Conservation (phyloP, 345 rosid species). For the Erysimum cheiranthoides region DNA sequence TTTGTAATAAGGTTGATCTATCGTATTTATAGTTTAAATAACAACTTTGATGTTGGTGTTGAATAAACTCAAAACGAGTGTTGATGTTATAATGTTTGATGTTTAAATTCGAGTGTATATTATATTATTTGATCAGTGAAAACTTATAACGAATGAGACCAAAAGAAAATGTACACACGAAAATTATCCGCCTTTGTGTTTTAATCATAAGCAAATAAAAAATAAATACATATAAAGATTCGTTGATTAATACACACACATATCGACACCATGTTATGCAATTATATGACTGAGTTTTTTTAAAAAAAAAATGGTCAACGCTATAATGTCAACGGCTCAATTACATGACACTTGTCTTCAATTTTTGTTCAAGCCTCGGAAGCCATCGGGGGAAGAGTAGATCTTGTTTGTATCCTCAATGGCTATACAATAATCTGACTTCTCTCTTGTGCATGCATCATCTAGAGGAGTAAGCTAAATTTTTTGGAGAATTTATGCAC, state of each 20-base stretch:
- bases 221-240: not conserved
- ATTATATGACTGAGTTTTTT: not conserved
- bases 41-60: conserved; percentile 10
- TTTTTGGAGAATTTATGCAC: not conserved
- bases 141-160: not conserved
- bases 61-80: conserved; percentile 32
- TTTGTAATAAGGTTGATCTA: conserved; percentile 20
- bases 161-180: not conserved
- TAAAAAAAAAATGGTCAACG: not conserved
- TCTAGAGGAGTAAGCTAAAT: not conserved
- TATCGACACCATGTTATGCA: not conserved
- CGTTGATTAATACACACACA: not conserved
- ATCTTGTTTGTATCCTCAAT: not conserved
- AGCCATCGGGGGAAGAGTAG: not conserved
- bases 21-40: conserved; percentile 3
- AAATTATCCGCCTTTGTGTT: not conserved
- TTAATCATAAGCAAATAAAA: not conserved
- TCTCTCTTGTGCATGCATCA: not conserved
- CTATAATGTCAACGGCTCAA: not conserved
- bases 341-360: not conserved
- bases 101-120: conserved; percentile 24
- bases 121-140: not conserved
- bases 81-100: conserved; percentile 15
- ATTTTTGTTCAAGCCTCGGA: not conserved
- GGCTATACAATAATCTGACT: not conserved